Percentiles rank a stretch among this genome's conserved stretches.
Evolutionary conservation across 257 asterid species (phyloP).

Genomic region (Nicotiana obtusifolia): DNA sequence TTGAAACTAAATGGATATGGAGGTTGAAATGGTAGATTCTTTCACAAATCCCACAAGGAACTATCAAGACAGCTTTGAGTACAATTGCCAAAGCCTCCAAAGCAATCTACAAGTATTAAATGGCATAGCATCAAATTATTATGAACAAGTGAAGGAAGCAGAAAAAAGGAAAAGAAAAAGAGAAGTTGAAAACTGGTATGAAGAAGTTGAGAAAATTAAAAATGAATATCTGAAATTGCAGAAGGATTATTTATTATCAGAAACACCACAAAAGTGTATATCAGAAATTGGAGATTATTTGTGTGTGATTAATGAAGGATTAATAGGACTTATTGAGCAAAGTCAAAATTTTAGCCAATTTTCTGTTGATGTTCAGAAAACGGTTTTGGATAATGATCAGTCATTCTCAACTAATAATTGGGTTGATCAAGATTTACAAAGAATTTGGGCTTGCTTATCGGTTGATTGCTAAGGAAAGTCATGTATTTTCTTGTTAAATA

Average conservation of each 20-base stretch:
- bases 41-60: neutral
- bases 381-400: neutral
- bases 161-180: neutral
- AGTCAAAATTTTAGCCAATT: neutral
- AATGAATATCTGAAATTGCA: neutral
- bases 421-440: slow-evolving; percentile 1
- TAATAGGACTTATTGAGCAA: neutral
- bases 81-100: neutral
- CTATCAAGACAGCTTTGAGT: neutral
- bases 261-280: neutral
- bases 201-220: neutral
- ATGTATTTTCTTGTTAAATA: neutral
- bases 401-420: neutral
- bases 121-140: neutral
- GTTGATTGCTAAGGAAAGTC: neutral
- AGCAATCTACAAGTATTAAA: neutral
- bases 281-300: neutral
- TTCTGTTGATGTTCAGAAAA: neutral
- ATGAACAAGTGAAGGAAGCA: neutral
- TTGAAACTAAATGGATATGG: slow-evolving; percentile 1
- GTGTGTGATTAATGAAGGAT: neutral
- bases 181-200: neutral
- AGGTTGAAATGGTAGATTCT: neutral
- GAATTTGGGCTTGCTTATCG: slow-evolving; percentile 8
- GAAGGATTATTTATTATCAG: neutral